Base-by-base conservation (phyloP, 1,284 basidiomycete genomes). In the Cerioporus squamosus region DNA sequence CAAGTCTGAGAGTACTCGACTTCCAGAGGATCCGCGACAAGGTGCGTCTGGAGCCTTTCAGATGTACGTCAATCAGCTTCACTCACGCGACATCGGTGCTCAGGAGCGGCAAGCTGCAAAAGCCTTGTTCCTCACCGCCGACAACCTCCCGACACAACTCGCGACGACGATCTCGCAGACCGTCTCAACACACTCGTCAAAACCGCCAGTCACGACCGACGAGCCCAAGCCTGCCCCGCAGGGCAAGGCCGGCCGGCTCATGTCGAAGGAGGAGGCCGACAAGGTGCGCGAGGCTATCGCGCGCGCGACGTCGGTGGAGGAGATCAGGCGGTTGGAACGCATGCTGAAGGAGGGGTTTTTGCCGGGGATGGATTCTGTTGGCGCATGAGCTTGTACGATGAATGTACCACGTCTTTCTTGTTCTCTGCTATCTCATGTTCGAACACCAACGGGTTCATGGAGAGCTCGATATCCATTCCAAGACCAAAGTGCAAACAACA, bases 11-110 rank as follows among this genome's bases (percentile, higher is more conserved):
- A 81, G 93, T 96, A 74, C 84, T 99, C 70, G 97, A 99, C 83
- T 99, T 93, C 77, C 90, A 94, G 80, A 88, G 97, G 75, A 92
- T 99, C 72, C 93, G 94, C 75, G 94, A 98, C 75, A 93, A 94
- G 85, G 93, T 94, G 77, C 78, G 90, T 75, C 69, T 72, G 70
- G 22, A 44, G 20, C 46, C 24, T 51, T 31, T 36, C 31, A 29
- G 5, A 5, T 29, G 31, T 42, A 15, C 45, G 31, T 3, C 20
- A 18, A 24, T 20, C 51, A 44, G 38, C 36, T 39, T 33, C 20
- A 18, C 46, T 53, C 38, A 55, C 40, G 15, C 44, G n/a, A 42
- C 49, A 22, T 36, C 6, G 14, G 47, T 14, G 24, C 64, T 59
- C 72, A 95, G 86, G 93, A 95, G 77, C 88, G 94, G 59, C 79